Evolutionary conservation across 805 yeast genomes (phyloP).

Genomic region (Saturnispora hagleri): DNA sequence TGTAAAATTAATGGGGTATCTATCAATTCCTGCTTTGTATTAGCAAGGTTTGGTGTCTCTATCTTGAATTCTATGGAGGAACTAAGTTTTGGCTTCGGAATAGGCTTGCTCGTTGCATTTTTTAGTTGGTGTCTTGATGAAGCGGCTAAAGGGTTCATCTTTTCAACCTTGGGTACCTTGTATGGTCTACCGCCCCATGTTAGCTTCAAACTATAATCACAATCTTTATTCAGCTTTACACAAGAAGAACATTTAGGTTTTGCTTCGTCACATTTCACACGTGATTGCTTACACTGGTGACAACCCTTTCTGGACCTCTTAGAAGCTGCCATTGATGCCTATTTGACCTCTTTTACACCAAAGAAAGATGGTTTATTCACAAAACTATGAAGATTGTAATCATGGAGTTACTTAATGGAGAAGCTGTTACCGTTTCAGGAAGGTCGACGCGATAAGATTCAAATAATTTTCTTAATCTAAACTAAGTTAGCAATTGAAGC

Average conservation of each 20-base stretch:
- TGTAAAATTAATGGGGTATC: not conserved
- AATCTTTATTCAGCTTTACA: slow-evolving; percentile 32
- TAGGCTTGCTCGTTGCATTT: not conserved
- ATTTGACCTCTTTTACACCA: not conserved
- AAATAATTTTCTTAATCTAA: too few relatives aligned
- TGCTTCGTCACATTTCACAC: slow-evolving; percentile 60
- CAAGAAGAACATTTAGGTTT: slow-evolving; percentile 60
- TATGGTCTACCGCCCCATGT: slow-evolving; percentile 73
- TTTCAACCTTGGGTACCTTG: slow-evolving; percentile 33
- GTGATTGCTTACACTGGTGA: slow-evolving; percentile 49
- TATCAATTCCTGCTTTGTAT: not conserved
- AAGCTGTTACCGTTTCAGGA: not conserved
- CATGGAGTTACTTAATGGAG: not conserved
- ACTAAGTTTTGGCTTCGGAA: not conserved
- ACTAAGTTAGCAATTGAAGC: not conserved
- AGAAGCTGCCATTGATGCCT: slow-evolving; percentile 2
- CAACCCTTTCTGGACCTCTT: slow-evolving; percentile 41
- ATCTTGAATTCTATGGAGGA: slow-evolving; percentile 11
- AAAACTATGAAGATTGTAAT: not conserved
- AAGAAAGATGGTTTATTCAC: not conserved
- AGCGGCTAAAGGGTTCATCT: slow-evolving; percentile 20
- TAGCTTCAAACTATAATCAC: slow-evolving; percentile 57
- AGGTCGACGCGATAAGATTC: not conserved
- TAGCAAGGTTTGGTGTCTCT: slow-evolving; percentile 8
- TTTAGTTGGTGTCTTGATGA: not conserved